phyloP scores from a whole-genome alignment of 2,329 filamentous ascomycete genomes.

The Trichophyton mentagrophytes region DNA sequence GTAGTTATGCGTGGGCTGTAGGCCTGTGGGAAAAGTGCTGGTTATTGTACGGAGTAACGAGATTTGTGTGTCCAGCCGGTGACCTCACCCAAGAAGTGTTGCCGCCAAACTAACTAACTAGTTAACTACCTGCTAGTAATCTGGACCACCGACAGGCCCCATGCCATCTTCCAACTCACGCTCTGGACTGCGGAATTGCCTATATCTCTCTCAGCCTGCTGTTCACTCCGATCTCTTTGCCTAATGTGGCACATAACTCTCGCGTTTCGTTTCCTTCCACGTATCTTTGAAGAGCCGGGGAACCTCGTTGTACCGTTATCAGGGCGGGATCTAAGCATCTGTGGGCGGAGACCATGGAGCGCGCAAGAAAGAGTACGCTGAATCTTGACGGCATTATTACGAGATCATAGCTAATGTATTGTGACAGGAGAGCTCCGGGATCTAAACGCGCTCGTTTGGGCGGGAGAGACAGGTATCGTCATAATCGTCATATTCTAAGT shows the following conservation, averaged over 20 bases:
- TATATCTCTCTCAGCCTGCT: background rate
- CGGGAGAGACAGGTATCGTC: conserved; percentile 64
- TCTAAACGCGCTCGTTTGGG: conserved; percentile 78
- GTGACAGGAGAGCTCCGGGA: conserved; percentile 70
- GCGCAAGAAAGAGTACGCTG: conserved; percentile 37
- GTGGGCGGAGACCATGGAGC: conserved; percentile 30
- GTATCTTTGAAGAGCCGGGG: conserved; percentile 6
- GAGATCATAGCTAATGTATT: background rate
- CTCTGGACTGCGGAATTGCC: background rate
- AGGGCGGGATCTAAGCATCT: background rate
- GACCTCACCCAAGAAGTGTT: background rate
- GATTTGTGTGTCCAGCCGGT: too few species aligned
- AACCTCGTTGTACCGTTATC: background rate
- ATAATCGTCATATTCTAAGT: conserved; percentile 7
- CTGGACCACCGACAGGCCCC: background rate
- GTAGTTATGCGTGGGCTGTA: background rate
- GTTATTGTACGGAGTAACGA: too few species aligned
- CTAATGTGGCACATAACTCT: conserved; percentile 10
- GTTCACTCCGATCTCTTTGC: background rate
- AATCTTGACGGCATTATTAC: background rate
- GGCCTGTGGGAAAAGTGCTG: background rate
- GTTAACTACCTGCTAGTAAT: background rate
- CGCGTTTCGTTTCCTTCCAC: conserved; percentile 7
- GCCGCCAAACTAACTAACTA: background rate
- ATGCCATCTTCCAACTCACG: background rate